Evolutionary conservation across 345 rosid genomes (phyloP), one percentile per base, ranked within the genome.

Genomic region (Pistacia atlantica): DNA sequence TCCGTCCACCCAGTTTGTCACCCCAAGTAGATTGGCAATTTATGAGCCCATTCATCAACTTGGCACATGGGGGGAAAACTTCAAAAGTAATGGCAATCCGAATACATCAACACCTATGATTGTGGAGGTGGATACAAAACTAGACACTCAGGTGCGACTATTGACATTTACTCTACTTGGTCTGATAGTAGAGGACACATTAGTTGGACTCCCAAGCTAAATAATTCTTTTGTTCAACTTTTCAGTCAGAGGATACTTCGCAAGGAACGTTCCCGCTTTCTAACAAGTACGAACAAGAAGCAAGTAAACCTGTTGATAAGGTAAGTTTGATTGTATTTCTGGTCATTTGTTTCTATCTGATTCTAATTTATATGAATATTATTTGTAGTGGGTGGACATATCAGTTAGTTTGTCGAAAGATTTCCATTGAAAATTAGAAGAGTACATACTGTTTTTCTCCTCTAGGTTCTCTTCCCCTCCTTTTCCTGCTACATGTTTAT

Each of bases 221-320:
- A n/a, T 12, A 62, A 71, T 78, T 25, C 54, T 72, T 11, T 11
- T 76, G 14, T 78, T 73, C 67, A 64, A 69, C 63, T 76, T 84
- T 86, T 69, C 65, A 96, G 99, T 96, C 97, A 0, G 98, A 92
- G 82, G 94, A 94, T 74, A 88, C 91, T 85, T 96, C 94, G 25
- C 92, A 83, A 3, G 97, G 88, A 48, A 80, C 90, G 35, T 80
- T 80, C 38, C 93, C 83, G 73, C 83, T 86, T 75, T 79, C 93
- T 56, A 78, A 66, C 90, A 88, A 84, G 81, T 90, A 87, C 74
- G 97, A 93, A 35, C 98, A 91, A 85, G 98, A 91, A 77, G 93
- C 90, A 76, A 86, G 84, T 45, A 96, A 90, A 80, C 90, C 90
- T 79, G 64, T 28, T 72, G 98, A 91, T 51, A 96, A 92, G 92